A percentile compares a stretch with the other conserved stretches of the same genome.
These are phyloP conservation scores for Fraxinus floribunda DNA, from an alignment of 305 asterid genomes.

Conservation along the genomic window DNA sequence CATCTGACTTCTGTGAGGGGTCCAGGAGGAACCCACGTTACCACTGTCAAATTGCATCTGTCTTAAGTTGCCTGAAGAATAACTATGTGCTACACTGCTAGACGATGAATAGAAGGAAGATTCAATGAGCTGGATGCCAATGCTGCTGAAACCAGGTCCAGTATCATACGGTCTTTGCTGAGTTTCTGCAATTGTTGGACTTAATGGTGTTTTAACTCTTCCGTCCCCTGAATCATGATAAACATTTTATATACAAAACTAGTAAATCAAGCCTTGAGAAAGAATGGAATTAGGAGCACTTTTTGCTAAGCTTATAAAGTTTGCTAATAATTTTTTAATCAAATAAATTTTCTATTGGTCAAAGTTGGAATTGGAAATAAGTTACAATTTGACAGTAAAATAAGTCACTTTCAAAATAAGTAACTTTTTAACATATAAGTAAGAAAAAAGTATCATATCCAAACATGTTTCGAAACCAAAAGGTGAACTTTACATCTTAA, in stretches of 20 bases:
- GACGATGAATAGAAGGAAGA: slow-evolving; percentile 50
- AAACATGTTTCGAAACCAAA: background rate
- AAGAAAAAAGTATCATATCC: background rate
- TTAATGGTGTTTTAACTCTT: slow-evolving; percentile 73
- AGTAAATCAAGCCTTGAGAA: background rate
- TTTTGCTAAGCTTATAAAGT: background rate
- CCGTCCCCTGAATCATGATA: slow-evolving; percentile 60
- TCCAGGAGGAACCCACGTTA: slow-evolving; percentile 50
- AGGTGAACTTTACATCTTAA: background rate
- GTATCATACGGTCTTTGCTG: slow-evolving; percentile 56
- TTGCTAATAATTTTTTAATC: background rate
- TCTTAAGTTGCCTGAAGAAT: slow-evolving; percentile 68
- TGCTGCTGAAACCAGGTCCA: slow-evolving; percentile 36
- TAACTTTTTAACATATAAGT: background rate
- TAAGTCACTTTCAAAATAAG: background rate
- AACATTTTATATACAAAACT: background rate
- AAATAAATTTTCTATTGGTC: background rate
- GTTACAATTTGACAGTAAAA: background rate
- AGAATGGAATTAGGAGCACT: background rate
- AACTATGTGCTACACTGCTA: slow-evolving; percentile 54
- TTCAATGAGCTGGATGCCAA: slow-evolving; percentile 38
- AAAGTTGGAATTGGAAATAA: background rate
- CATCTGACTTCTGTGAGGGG: slow-evolving; percentile 62
- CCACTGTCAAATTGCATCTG: slow-evolving; percentile 61
- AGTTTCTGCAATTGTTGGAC: slow-evolving; percentile 65